A percentile compares a stretch with the other conserved stretches of the same genome.
Conservation (phyloP, 305 asterid species). For the Striga hermonthica region DNA sequence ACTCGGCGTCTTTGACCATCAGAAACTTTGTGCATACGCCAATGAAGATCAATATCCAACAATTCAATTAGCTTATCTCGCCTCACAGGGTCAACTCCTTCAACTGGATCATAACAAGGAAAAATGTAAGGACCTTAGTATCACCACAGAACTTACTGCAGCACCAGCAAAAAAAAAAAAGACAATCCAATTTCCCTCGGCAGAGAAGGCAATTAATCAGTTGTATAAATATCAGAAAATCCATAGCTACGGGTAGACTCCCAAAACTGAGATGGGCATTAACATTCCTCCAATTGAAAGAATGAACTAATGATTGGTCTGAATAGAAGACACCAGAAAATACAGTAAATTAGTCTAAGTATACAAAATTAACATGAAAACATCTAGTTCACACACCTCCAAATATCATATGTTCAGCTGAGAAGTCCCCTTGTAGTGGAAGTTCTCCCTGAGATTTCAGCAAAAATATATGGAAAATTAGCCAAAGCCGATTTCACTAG, state of each 20-base stretch:
- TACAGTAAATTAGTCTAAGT: too few relatives aligned
- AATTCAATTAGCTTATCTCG: conserved; percentile 81
- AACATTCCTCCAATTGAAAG: background rate
- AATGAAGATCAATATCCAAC: conserved; percentile 77
- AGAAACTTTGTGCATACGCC: conserved; percentile 99
- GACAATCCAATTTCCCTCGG: conserved; percentile 12
- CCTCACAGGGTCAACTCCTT: conserved; percentile 87
- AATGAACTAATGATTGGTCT: conserved; percentile 6
- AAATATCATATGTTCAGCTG: conserved; percentile 98
- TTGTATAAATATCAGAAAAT: too few relatives aligned
- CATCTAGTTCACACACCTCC: conserved; percentile 59
- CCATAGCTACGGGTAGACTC: too few relatives aligned
- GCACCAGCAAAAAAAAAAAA: conserved; percentile 11
- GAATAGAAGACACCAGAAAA: background rate
- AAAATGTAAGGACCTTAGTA: conserved; percentile 22
- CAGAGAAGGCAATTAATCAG: background rate
- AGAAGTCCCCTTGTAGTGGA: conserved; percentile 99
- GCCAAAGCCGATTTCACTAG: conserved; percentile 23
- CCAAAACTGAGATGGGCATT: too few relatives aligned
- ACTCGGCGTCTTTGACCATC: conserved; percentile 98
- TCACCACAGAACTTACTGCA: conserved; percentile 19
- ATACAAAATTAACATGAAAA: background rate
- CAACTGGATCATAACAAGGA: conserved; percentile 55
- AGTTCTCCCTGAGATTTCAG: conserved; percentile 69
- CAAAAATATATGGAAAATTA: conserved; percentile 19